Conservation (phyloP, 768 basidiomycete genomes). For the Pleurotus salmoneostramineus region DNA sequence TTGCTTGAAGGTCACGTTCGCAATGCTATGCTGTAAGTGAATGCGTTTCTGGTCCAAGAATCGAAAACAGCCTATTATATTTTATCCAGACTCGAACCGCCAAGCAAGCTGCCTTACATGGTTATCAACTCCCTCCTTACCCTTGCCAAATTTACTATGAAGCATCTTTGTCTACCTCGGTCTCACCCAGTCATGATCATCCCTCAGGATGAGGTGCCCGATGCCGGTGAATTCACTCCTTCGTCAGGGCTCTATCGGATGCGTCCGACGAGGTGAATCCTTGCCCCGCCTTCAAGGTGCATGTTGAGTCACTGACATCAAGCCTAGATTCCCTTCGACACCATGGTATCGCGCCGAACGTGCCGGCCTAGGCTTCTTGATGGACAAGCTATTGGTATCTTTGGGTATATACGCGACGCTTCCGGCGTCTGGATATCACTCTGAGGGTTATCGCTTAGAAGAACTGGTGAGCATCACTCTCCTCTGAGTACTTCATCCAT, state of each 20-base stretch:
- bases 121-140: conserved; percentile 21
- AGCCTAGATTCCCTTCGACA: conserved; percentile 25
- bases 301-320: not conserved
- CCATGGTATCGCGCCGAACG: conserved; percentile 47
- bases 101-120: conserved; percentile 28
- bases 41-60: not conserved
- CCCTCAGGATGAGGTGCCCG: conserved; percentile 20
- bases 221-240: conserved; percentile 12
- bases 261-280: too few species aligned
- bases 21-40: conserved; percentile 43
- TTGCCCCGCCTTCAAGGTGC: not conserved
- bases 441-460: conserved; percentile 37
- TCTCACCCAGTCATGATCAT: conserved; percentile 12
- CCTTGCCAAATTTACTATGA: conserved; percentile 25
- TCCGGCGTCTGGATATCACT: conserved; percentile 33
- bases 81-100: conserved; percentile 24
- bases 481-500: not conserved
- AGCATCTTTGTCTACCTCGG: conserved; percentile 37
- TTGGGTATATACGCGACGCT: conserved; percentile 31
- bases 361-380: conserved; percentile 19
- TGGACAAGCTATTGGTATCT: conserved; percentile 26
- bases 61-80: not conserved
- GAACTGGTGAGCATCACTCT: conserved; percentile 27
- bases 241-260: conserved; percentile 29
- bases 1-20: conserved; percentile 40